Evolutionary conservation across 2,329 filamentous ascomycete genomes (phyloP), one percentile per base, ranked within the genome.

Genomic region (Macroventuria anomochaeta): DNA sequence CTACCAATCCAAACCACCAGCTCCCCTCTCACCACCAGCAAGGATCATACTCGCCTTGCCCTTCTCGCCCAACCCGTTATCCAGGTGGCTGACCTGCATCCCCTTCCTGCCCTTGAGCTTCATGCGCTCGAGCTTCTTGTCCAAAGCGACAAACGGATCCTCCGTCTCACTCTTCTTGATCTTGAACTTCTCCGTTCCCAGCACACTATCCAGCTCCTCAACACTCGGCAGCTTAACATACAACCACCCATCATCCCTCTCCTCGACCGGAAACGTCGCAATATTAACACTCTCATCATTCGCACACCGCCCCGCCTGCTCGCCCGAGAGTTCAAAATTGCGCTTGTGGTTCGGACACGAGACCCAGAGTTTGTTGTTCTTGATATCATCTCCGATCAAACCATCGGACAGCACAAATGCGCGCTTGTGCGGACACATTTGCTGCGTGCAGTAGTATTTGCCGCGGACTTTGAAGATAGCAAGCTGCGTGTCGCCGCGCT

Each of bases 371-470:
- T 86, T 87, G 57, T 84, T 79, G 46, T 73, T 81, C 37, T 80
- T 73, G 54, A 72, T 57, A 57, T 85, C 83, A 60, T 91, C 88
- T 33, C 93, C 92, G 39, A 96, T 83, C 7, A 96, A 78, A 1
- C 91, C 91, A 70, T 96, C 93, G 0, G 88, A 89, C 21, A 96
- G 84, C n/a, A 93, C 88, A 68, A 96, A 96, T 1, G 91, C 88
- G 10, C 91, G 88, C 76, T 93, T 95, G 78, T 96, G 91, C 8
- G 92, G 92, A 72, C 92, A 96, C 92, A 96, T 96, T 71, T 96
- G 91, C 77, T 96, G 92, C 12, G 89, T 89, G 53, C 90, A 89
- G 74, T 93, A 93, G 80, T 88, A 96, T 47, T 83, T 84, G 17
- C 91, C 91, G 47, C 85, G 84, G 57, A 96, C 83, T 65, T 91